Conservation (phyloP, 2,329 filamentous ascomycete genomes). For the Xylariales sp. region DNA sequence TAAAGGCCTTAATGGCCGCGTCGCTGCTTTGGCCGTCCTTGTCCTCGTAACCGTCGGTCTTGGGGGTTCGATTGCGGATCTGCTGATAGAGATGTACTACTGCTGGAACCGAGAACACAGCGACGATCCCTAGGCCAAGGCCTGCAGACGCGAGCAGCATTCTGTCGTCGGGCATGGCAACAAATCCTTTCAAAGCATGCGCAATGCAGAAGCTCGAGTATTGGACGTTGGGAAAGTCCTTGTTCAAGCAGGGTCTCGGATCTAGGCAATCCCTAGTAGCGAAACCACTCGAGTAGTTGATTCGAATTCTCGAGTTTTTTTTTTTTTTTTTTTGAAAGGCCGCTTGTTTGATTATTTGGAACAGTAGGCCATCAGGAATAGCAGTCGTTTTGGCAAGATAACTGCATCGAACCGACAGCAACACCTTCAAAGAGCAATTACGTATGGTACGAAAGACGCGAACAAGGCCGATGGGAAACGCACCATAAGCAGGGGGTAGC, state of each 20-base stretch:
- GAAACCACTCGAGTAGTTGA: neutral
- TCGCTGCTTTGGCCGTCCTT: constrained; percentile 75
- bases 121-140: constrained; percentile 44
- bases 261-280: neutral
- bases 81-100: constrained; percentile 39
- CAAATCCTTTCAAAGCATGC: neutral
- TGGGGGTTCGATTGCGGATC: constrained; percentile 40
- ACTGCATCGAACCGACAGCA: neutral
- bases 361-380: constrained; percentile 19
- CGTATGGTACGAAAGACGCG: neutral
- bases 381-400: neutral
- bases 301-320: neutral
- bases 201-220: neutral
- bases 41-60: constrained; percentile 71
- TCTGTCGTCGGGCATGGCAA: constrained; percentile 27
- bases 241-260: too few species aligned
- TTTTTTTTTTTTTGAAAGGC: neutral
- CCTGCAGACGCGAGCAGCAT: constrained; percentile 42
- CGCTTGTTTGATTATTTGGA: constrained; percentile 11
- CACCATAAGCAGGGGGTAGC: neutral
- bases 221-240: neutral
- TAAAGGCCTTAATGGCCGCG: constrained; percentile 71
- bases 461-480: neutral
- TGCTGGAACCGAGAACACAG: constrained; percentile 44
- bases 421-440: neutral